phyloP scores from a whole-genome alignment of 129 eudicot genomes.

The Flaveria sonorensis region DNA sequence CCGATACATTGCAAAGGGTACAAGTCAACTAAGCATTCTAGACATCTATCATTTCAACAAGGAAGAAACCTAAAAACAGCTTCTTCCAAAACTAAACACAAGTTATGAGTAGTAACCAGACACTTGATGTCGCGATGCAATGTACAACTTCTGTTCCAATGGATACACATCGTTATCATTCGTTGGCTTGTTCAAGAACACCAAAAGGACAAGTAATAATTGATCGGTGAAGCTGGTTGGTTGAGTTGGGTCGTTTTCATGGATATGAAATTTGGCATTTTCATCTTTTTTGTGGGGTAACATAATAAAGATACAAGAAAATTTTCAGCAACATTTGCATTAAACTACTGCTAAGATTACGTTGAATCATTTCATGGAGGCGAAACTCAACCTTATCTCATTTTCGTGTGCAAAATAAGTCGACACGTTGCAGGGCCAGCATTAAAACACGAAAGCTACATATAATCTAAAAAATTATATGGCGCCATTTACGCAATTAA shows the following conservation, averaged over 20 bases:
- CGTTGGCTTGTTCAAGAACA: conserved; percentile 22
- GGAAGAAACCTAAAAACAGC: conserved; percentile 18
- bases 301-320: conserved; percentile 15
- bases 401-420: conserved; percentile 22
- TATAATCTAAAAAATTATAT: conserved; percentile 17
- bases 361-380: neutral
- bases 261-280: conserved; percentile 39
- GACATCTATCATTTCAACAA: neutral
- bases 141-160: conserved; percentile 14
- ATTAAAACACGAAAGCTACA: conserved; percentile 35
- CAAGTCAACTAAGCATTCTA: neutral
- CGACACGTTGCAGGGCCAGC: conserved; percentile 18
- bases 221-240: conserved; percentile 2
- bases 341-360: conserved; percentile 1
- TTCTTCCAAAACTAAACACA: conserved; percentile 21
- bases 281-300: conserved; percentile 28
- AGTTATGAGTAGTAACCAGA: conserved; percentile 18
- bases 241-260: conserved; percentile 30
- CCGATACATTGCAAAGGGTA: neutral
- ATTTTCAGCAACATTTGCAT: neutral
- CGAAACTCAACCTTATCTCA: conserved; percentile 20
- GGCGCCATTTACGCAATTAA: conserved; percentile 30
- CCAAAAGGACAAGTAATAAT: conserved; percentile 27
- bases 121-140: neutral
- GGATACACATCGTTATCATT: conserved; percentile 2